These are phyloP conservation scores for Calycina herbarum DNA, from an alignment of 2,329 filamentous ascomycete species.

Conservation along the genomic window DNA sequence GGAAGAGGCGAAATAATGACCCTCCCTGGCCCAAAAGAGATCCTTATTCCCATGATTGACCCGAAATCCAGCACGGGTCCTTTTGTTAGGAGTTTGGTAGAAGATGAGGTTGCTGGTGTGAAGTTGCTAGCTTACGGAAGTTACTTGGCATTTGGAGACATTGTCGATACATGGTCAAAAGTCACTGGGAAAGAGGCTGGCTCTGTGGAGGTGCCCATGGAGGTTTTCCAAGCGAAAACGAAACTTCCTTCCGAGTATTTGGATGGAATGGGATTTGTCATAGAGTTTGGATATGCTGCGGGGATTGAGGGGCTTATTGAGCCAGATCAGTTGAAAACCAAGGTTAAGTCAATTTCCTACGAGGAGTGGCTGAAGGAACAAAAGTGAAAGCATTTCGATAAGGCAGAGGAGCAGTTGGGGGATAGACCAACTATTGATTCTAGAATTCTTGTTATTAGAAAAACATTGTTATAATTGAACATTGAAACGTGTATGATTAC, in stretches of 20 bases:
- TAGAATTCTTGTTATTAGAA: too few species aligned
- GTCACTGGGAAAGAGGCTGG: conserved; percentile 41
- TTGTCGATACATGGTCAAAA: conserved; percentile 39
- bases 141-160: conserved; percentile 39
- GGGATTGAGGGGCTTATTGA: conserved; percentile 41
- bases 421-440: too few species aligned
- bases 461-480: too few species aligned
- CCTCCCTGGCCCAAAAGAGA: conserved; percentile 32
- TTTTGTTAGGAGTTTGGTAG: conserved; percentile 46
- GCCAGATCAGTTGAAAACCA: conserved; percentile 42
- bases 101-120: conserved; percentile 41
- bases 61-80: conserved; percentile 42
- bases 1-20: conserved; percentile 15
- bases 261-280: conserved; percentile 39
- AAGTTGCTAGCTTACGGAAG: conserved; percentile 49
- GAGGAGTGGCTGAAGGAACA: conserved; percentile 34
- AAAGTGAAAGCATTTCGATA: not conserved
- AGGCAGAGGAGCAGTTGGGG: too few species aligned
- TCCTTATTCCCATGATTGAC: conserved; percentile 44
- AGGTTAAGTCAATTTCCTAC: conserved; percentile 34
- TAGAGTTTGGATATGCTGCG: conserved; percentile 45
- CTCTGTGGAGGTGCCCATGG: conserved; percentile 34
- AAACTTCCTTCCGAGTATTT: conserved; percentile 42
- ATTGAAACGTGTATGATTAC: too few species aligned
- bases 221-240: conserved; percentile 40